Conservation (phyloP, 202 grass and related monocot genomes). For the Bolboschoenoplectus hybrid region DNA sequence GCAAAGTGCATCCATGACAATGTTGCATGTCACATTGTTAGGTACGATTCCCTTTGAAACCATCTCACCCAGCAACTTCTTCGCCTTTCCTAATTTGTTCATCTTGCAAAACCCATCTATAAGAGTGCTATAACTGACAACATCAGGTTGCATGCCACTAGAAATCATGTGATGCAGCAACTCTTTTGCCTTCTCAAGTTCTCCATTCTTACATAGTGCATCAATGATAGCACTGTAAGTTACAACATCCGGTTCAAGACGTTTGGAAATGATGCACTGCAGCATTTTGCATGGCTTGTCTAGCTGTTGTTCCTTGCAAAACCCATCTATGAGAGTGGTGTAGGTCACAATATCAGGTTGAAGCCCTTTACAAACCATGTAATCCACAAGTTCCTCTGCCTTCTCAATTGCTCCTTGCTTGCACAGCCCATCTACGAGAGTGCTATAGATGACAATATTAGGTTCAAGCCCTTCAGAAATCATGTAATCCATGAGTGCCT, state of each 20-base stretch:
- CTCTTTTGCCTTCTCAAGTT: not conserved
- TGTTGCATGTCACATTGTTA: not conserved
- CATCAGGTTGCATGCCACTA: not conserved
- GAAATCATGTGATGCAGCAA: not conserved
- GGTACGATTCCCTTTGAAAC: not conserved
- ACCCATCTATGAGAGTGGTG: not conserved
- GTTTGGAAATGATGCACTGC: not conserved
- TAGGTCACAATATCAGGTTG: too few species aligned
- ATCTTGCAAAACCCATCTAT: not conserved
- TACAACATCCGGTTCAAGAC: not conserved
- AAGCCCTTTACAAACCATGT: too few species aligned
- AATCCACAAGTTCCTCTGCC: too few species aligned
- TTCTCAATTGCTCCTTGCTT: too few species aligned
- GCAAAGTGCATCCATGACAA: not conserved
- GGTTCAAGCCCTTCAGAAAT: not conserved
- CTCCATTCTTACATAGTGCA: not conserved
- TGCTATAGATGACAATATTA: not conserved
- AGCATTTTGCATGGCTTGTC: not conserved
- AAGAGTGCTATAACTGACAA: not conserved
- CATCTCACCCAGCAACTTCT: not conserved
- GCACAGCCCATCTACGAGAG: not conserved
- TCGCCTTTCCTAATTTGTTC: not conserved
- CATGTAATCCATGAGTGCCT: not conserved
- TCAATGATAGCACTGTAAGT: not conserved
- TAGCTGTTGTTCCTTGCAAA: not conserved